Percentiles rank a stretch among this genome's conserved stretches.
Conservation (phyloP, 192 early-diverging fungal genomes). For the Mortierella claussenii region DNA sequence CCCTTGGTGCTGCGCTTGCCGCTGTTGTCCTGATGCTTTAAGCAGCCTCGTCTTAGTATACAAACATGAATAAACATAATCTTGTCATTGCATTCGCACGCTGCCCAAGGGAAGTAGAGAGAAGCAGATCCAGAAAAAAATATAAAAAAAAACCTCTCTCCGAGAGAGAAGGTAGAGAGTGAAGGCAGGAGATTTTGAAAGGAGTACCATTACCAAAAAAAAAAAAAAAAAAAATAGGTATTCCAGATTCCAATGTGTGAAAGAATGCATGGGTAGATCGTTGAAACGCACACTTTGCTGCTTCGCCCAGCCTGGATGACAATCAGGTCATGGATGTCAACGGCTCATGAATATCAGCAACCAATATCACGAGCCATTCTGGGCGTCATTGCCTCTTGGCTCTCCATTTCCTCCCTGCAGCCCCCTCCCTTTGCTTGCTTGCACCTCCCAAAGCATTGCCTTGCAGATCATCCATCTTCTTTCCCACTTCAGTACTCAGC, state of each 20-base stretch:
- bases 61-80: conserved; percentile 9
- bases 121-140: too few relatives aligned
- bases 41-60: not conserved
- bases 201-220: not conserved
- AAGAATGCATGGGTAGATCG: not conserved
- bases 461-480: too few relatives aligned
- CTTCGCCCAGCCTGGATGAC: conserved; percentile 12
- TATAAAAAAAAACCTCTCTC: too few relatives aligned
- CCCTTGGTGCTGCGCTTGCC: conserved; percentile 7
- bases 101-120: too few relatives aligned
- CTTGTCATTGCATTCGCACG: too few relatives aligned
- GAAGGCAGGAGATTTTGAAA: too few relatives aligned
- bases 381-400: not conserved
- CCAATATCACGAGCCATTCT: not conserved
- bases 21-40: conserved; percentile 12
- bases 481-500: too few relatives aligned
- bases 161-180: too few relatives aligned
- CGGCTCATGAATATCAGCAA: not conserved
- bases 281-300: too few relatives aligned
- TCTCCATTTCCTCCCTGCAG: not conserved
- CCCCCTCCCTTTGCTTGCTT: too few relatives aligned
- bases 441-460: too few relatives aligned
- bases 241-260: conserved; percentile 7
- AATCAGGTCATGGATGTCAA: not conserved
- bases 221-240: not conserved